Evolutionary conservation across 352 stramenopile genomes (phyloP).

Genomic region (Lagenidium sp.): DNA sequence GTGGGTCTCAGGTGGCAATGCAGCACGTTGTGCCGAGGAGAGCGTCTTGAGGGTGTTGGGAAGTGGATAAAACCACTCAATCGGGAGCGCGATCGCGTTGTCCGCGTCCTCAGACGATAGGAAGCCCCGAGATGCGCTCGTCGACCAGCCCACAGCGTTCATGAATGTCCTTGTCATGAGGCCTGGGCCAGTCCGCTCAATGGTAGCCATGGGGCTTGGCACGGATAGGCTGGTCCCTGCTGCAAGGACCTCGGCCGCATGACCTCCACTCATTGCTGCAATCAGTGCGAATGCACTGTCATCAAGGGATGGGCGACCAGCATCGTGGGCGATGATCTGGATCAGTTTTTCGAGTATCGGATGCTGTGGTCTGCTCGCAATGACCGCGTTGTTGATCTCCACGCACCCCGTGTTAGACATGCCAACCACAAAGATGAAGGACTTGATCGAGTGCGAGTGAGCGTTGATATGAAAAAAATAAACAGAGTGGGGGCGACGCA

Average conservation of each 20-base stretch:
- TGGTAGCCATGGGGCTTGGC: constrained; percentile 38
- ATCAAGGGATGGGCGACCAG: constrained; percentile 11
- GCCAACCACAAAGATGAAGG: constrained; percentile 39
- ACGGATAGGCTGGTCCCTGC: neutral
- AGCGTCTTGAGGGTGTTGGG: too few species aligned
- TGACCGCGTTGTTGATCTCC: constrained; percentile 70
- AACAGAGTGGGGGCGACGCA: constrained; percentile 1
- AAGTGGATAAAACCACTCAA: constrained; percentile 29
- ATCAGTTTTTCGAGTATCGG: constrained; percentile 24
- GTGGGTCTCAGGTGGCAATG: too few species aligned
- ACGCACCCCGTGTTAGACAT: constrained; percentile 59
- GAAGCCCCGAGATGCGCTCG: constrained; percentile 6
- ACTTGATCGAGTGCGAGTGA: constrained; percentile 2
- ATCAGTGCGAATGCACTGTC: constrained; percentile 7
- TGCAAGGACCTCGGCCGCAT: neutral
- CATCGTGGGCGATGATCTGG: constrained; percentile 13
- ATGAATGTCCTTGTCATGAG: constrained; percentile 46
- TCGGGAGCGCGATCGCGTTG: constrained; percentile 19
- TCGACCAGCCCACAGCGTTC: constrained; percentile 26
- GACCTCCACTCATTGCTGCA: constrained; percentile 6
- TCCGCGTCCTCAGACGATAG: constrained; percentile 9
- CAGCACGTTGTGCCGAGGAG: too few species aligned
- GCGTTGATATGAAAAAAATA: neutral
- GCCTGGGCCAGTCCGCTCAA: constrained; percentile 37
- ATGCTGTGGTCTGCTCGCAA: constrained; percentile 21